Evolutionary conservation across 345 rosid genomes (phyloP), one percentile per base, ranked within the genome.

Genomic region (Nasturtium officinale): DNA sequence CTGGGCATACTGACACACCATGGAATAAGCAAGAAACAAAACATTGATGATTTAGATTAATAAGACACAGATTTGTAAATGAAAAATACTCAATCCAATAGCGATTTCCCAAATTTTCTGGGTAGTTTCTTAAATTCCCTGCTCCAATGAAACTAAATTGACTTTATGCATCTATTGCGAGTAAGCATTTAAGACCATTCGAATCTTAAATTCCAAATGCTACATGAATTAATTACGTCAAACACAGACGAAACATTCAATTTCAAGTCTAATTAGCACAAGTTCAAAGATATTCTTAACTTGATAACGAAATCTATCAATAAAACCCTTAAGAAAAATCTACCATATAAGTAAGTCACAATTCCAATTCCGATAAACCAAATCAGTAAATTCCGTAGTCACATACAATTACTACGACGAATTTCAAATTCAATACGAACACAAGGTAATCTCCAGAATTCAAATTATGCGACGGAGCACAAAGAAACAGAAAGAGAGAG

Each of bases 401-500:
- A 1, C 35, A 64, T 40, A 28, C 54, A 50, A 38, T n/a, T 2
- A 65, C 1, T 20, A 48, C 52, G 6, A 51, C 28, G 26, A 51
- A 63, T 21, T 23, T 29, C 51, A 32, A 16, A 71, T 21, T 30
- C 48, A 58, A 40, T n/a, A 65, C 15, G 67, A 71, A 43, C 43
- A 17, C 43, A 17, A 37, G 4, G 23, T 60, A 21, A 51, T 55
- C 56, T 56, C 67, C 38, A 65, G 56, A 16, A 46, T 56, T 42
- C 72, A 33, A 53, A 67, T 68, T 21, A 40, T 29, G 40, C 54
- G 1, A 9, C 2, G 33, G 3, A 18, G 26, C 25, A 61, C 9
- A 21, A 38, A 64, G 20, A 73, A 7, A 61, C 18, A 30, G 58
- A 23, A 23, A 23, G 25, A 64, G 71, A 77, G 51, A 69, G 58